Evolutionary conservation across 176 grass and related monocot species (phyloP).

Genomic region (Pontederia paniculata): DNA sequence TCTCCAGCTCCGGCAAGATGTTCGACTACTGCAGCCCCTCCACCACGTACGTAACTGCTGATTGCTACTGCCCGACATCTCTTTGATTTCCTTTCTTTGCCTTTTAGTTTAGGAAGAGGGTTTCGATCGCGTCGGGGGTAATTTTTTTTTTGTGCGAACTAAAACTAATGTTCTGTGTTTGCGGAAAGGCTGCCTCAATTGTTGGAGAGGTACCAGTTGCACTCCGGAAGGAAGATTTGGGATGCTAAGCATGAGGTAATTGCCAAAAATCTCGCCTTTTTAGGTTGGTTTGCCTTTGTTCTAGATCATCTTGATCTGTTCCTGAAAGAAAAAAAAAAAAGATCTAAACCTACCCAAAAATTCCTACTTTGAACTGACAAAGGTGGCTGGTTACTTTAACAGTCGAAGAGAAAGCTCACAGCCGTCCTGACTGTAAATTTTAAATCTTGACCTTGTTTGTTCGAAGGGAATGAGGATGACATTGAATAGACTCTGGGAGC

Average conservation of each 20-base stretch:
- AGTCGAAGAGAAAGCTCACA: too few relatives aligned
- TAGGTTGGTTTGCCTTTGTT: not conserved
- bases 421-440: too few relatives aligned
- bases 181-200: constrained; percentile 53
- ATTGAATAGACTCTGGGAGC: too few relatives aligned
- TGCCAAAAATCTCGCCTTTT: constrained; percentile 5
- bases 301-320: not conserved
- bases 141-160: not conserved
- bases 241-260: constrained; percentile 91
- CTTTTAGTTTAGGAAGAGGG: not conserved
- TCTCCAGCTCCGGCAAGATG: constrained; percentile 12
- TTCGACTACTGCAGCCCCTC: not conserved
- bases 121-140: too few relatives aligned
- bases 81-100: not conserved
- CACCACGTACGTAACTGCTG: not conserved
- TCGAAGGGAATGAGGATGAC: too few relatives aligned
- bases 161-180: too few relatives aligned
- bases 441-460: too few relatives aligned
- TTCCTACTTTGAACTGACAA: too few relatives aligned
- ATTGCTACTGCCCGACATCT: not conserved
- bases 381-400: too few relatives aligned
- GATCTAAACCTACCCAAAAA: too few relatives aligned
- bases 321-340: not conserved
- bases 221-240: constrained; percentile 92
- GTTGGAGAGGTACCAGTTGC: constrained; percentile 90